phyloP scores from a whole-genome alignment of 495 filamentous ascomycete species.

The Ascodesmis nigricans region DNA sequence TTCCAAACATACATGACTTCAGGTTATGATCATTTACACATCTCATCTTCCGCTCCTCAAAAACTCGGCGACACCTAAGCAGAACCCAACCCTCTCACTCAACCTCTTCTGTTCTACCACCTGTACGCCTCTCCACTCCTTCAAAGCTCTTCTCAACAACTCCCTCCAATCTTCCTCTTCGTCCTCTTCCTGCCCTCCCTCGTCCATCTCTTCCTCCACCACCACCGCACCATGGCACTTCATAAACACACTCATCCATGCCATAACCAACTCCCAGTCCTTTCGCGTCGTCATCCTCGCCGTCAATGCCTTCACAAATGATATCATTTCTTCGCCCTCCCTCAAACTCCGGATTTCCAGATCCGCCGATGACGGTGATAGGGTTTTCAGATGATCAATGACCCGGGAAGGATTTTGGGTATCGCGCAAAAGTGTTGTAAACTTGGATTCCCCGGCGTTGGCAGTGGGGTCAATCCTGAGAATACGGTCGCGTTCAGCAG shows the following conservation, averaged over 20 bases:
- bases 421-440: slow-evolving; percentile 8
- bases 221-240: slow-evolving; percentile 47
- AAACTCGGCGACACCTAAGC: slow-evolving; percentile 72
- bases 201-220: slow-evolving; percentile 20
- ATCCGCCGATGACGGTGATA: slow-evolving; percentile 64
- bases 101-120: slow-evolving; percentile 46
- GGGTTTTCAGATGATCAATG: slow-evolving; percentile 49
- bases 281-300: slow-evolving; percentile 36
- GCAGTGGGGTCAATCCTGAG: slow-evolving; percentile 26
- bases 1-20: too few species aligned
- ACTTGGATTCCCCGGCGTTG: slow-evolving; percentile 29
- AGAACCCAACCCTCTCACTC: slow-evolving; percentile 59
- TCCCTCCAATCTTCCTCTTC: slow-evolving; percentile 7
- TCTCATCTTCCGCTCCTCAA: slow-evolving; percentile 40
- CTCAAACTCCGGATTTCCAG: slow-evolving; percentile 50
- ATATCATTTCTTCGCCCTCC: slow-evolving; percentile 31
- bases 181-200: neutral
- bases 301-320: slow-evolving; percentile 59
- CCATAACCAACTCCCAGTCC: slow-evolving; percentile 85
- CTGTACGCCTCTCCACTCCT: slow-evolving; percentile 44
- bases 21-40: slow-evolving; percentile 1
- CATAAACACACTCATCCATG: slow-evolving; percentile 89
- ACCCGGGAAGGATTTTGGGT: slow-evolving; percentile 37
- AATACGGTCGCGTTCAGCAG: slow-evolving; percentile 32
- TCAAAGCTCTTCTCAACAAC: slow-evolving; percentile 23